These are phyloP conservation scores for Trametes polyzona DNA, from an alignment of 1,284 basidiomycete genomes.

Conservation along the genomic window DNA sequence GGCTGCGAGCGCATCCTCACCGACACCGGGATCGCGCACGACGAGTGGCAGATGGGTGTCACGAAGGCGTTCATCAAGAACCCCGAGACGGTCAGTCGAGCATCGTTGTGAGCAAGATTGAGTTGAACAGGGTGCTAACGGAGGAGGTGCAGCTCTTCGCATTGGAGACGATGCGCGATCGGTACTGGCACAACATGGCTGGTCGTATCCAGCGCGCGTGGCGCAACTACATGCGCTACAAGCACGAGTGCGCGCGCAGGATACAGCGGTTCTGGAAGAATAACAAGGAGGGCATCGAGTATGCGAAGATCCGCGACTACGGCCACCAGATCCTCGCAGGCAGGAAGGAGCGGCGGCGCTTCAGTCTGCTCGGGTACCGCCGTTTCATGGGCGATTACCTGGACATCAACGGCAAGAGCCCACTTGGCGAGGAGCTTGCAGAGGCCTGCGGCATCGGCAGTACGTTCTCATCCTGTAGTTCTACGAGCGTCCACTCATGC, in stretches of 20 bases:
- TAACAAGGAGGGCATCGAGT: slow-evolving; percentile 93
- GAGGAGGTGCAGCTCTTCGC: slow-evolving; percentile 79
- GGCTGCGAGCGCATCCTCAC: slow-evolving; percentile 93
- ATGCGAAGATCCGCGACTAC: slow-evolving; percentile 89
- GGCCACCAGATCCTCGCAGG: slow-evolving; percentile 92
- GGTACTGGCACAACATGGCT: slow-evolving; percentile 99
- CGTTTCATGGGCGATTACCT: slow-evolving; percentile 98
- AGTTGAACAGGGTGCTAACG: background rate
- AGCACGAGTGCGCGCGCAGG: slow-evolving; percentile 91
- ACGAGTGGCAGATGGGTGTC: slow-evolving; percentile 99
- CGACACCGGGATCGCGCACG: slow-evolving; percentile 94
- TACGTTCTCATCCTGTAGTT: slow-evolving; percentile 43
- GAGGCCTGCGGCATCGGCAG: slow-evolving; percentile 76
- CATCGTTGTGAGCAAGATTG: background rate
- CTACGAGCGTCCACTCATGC: background rate
- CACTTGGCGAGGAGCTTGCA: slow-evolving; percentile 82
- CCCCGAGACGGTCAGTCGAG: slow-evolving; percentile 83
- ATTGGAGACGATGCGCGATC: slow-evolving; percentile 97
- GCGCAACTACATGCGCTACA: slow-evolving; percentile 95
- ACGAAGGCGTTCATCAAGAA: slow-evolving; percentile 99
- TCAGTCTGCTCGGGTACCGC: slow-evolving; percentile 92
- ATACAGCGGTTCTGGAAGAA: slow-evolving; percentile 99
- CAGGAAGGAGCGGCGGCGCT: slow-evolving; percentile 93
- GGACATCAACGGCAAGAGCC: slow-evolving; percentile 82
- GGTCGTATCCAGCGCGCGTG: slow-evolving; percentile 95